These are phyloP conservation scores for Macaranga tanarius DNA, from an alignment of 441 rosid species.

Conservation along the genomic window DNA sequence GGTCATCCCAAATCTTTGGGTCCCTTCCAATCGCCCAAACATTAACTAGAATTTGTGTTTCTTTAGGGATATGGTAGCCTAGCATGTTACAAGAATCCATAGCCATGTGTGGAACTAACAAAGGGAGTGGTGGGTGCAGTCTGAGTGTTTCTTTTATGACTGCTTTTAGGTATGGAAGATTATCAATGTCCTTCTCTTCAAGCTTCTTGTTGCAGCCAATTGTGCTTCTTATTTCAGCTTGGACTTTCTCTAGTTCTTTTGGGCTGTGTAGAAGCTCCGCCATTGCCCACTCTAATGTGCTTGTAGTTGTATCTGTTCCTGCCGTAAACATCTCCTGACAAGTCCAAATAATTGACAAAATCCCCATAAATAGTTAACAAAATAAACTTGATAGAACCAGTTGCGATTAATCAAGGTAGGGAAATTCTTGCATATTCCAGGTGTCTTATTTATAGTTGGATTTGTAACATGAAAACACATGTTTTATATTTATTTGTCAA, in stretches of 20 bases:
- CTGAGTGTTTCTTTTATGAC: conserved; percentile 69
- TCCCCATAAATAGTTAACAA: no score
- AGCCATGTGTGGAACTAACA: conserved; percentile 76
- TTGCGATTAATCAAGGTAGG: no score
- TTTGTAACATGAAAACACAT: no score
- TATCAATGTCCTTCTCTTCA: conserved; percentile 28
- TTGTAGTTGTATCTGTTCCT: conserved; percentile 77
- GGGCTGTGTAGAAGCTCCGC: conserved; percentile 69
- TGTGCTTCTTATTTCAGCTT: conserved; percentile 30
- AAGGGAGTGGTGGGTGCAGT: conserved; percentile 75
- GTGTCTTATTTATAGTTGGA: no score
- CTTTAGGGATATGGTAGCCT: conserved; percentile 24
- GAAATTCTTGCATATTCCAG: no score
- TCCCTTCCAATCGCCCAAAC: conserved; percentile 59
- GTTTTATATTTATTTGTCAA: no score
- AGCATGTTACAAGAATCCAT: conserved; percentile 25
- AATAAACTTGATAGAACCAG: no score
- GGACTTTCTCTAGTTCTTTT: conserved; percentile 31
- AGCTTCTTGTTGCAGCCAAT: conserved; percentile 24
- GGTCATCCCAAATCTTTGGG: conserved; percentile 40
- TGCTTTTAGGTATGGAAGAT: conserved; percentile 60
- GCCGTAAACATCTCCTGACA: conserved; percentile 75
- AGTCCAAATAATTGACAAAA: background rate
- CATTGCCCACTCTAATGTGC: conserved; percentile 83
- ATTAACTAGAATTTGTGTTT: conserved; percentile 36